Evolutionary conservation across 1,284 basidiomycete species (phyloP).

Genomic region (Golubevia sp.): DNA sequence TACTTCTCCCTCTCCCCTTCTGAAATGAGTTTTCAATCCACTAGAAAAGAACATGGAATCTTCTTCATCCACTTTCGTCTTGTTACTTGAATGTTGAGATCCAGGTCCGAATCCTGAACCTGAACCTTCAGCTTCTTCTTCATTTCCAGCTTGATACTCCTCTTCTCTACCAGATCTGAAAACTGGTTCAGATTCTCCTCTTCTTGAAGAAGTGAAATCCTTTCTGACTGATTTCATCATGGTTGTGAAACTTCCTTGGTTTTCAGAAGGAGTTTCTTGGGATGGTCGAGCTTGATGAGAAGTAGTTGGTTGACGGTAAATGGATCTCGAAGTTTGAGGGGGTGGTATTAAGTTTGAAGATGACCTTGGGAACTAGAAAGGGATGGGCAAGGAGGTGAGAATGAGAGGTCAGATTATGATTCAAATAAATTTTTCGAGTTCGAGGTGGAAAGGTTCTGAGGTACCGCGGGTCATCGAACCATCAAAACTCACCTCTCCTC

Average conservation of each 20-base stretch:
- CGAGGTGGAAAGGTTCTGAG: too few relatives aligned
- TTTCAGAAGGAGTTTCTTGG: too few relatives aligned
- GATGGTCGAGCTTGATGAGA: too few relatives aligned
- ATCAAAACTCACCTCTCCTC: too few relatives aligned
- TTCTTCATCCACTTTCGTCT: constrained; percentile 18
- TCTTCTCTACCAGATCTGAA: too few relatives aligned
- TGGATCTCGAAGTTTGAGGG: not conserved
- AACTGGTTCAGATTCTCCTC: too few relatives aligned
- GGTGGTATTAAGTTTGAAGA: not conserved
- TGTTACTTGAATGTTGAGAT: constrained; percentile 28
- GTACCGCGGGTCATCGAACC: too few relatives aligned
- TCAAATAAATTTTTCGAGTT: too few relatives aligned
- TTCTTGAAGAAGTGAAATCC: not conserved
- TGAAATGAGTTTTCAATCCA: too few relatives aligned
- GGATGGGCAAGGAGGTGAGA: too few relatives aligned
- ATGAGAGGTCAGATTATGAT: too few relatives aligned
- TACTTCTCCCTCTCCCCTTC: not conserved
- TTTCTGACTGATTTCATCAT: not conserved
- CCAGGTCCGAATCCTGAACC: constrained; percentile 30
- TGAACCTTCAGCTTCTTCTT: constrained; percentile 19
- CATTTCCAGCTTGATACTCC: not conserved
- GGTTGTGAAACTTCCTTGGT: not conserved
- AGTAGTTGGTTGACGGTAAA: not conserved
- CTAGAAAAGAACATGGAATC: not conserved
- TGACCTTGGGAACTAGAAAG: too few relatives aligned